Evolutionary conservation across 2,329 filamentous ascomycete genomes (phyloP).

Genomic region (Cladosporium sp.): DNA sequence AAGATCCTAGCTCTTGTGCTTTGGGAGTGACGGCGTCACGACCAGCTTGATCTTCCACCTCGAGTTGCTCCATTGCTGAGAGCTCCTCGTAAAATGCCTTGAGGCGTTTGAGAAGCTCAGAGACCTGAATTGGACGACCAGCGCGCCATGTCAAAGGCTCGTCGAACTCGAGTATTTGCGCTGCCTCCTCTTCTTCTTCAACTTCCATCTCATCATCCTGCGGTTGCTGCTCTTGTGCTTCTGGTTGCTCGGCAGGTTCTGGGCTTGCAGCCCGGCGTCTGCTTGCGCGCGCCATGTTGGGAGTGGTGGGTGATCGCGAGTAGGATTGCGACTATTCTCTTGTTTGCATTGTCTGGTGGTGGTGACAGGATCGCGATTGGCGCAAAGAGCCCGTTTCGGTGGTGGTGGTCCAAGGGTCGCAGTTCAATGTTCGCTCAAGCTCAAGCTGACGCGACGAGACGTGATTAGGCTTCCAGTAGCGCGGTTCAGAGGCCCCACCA

Average conservation of each 20-base stretch:
- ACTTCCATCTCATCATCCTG: constrained; percentile 30
- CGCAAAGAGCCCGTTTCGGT: constrained; percentile 13
- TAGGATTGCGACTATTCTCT: neutral
- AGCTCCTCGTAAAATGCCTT: constrained; percentile 82
- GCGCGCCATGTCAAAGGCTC: constrained; percentile 88
- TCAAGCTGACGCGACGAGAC: constrained; percentile 12
- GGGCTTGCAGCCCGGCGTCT: constrained; percentile 27
- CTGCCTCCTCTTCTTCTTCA: constrained; percentile 24
- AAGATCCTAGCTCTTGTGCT: constrained; percentile 79
- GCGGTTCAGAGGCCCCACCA: neutral
- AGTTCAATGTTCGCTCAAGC: constrained; percentile 5
- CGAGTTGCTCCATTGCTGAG: constrained; percentile 72
- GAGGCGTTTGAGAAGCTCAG: constrained; percentile 78
- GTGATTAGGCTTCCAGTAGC: constrained; percentile 7
- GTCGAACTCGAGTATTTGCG: constrained; percentile 68
- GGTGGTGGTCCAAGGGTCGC: neutral
- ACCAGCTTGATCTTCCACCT: constrained; percentile 67
- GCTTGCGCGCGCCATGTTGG: constrained; percentile 25
- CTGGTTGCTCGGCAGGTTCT: constrained; percentile 23
- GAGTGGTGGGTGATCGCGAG: neutral
- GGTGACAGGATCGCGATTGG: neutral
- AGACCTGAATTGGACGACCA: constrained; percentile 82
- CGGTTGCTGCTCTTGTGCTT: constrained; percentile 27
- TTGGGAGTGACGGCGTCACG: constrained; percentile 81
- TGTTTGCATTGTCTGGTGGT: neutral